phyloP scores from a whole-genome alignment of 108 stramenopile species.

The Nitzschia sp. region DNA sequence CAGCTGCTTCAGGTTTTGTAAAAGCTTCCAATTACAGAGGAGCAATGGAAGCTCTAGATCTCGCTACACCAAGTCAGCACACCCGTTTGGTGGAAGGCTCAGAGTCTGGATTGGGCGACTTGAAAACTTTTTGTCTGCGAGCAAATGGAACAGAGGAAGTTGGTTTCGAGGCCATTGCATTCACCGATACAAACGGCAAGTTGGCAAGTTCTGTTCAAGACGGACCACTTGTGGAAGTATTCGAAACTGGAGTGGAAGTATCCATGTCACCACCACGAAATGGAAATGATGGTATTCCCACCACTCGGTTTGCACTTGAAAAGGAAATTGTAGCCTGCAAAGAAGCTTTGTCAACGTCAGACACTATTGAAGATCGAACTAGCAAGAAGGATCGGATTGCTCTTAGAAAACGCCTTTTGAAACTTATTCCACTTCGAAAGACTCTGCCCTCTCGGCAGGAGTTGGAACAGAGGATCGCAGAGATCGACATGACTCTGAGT shows the following conservation, averaged over 20 bases:
- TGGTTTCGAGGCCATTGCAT: constrained; percentile 14
- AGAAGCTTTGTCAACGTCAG: background rate
- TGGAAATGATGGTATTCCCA: background rate
- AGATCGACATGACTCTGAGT: constrained; percentile 3
- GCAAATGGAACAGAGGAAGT: constrained; percentile 10
- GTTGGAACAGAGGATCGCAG: constrained; percentile 5
- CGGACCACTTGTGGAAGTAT: background rate
- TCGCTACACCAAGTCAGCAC: constrained; percentile 8
- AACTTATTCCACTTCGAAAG: constrained; percentile 5
- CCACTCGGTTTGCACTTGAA: constrained; percentile 11
- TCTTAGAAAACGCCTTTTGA: background rate
- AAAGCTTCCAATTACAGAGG: background rate
- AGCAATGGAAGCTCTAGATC: constrained; percentile 3
- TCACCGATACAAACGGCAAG: background rate
- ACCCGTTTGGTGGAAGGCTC: constrained; percentile 5
- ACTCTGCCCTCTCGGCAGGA: background rate
- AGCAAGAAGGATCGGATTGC: background rate
- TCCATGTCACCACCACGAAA: background rate
- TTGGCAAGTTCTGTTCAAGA: background rate
- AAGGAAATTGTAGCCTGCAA: constrained; percentile 7
- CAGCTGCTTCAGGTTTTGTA: background rate
- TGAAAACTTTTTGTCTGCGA: background rate
- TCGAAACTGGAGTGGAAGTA: constrained; percentile 4
- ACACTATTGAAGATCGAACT: background rate
- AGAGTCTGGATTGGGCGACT: background rate